These are phyloP conservation scores for Magnaporthales sp. DNA, from an alignment of 2,329 filamentous ascomycete genomes.

Conservation along the genomic window DNA sequence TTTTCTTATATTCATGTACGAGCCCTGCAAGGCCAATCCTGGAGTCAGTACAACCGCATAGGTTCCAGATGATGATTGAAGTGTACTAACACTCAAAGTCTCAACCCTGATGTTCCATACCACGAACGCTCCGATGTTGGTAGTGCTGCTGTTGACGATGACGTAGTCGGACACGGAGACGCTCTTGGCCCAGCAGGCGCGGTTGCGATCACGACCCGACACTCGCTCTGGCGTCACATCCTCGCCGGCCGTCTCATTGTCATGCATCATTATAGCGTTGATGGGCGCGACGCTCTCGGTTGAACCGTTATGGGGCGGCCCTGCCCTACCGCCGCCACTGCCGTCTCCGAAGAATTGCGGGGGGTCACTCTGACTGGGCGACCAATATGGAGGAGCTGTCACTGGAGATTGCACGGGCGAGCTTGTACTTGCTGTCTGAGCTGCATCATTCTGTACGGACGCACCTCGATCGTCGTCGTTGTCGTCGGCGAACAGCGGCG, in stretches of 20 bases:
- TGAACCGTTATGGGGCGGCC: conserved; percentile 33
- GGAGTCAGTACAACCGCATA: background rate
- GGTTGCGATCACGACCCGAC: conserved; percentile 29
- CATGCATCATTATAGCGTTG: conserved; percentile 51
- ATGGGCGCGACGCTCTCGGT: conserved; percentile 37
- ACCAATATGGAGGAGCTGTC: conserved; percentile 37
- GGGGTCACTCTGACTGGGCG: conserved; percentile 14
- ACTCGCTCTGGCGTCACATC: background rate
- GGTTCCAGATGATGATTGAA: background rate
- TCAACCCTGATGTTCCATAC: conserved; percentile 89
- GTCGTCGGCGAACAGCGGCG: conserved; percentile 2
- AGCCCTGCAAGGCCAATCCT: conserved; percentile 32
- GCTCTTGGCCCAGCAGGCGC: conserved; percentile 56
- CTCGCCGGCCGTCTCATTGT: conserved; percentile 47
- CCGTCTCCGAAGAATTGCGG: background rate
- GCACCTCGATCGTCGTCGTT: background rate
- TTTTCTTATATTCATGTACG: conserved; percentile 54
- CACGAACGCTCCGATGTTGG: conserved; percentile 76
- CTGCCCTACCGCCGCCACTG: conserved; percentile 17
- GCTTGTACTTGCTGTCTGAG: conserved; percentile 5
- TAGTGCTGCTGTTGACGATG: conserved; percentile 46
- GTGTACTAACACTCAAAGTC: conserved; percentile 63
- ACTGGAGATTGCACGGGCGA: conserved; percentile 17
- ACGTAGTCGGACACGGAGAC: conserved; percentile 51
- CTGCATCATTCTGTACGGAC: conserved; percentile 7